A percentile compares a stretch with the other conserved stretches of the same genome.
These are phyloP conservation scores for Debaryomyces robertsiae DNA, from an alignment of 1,139 yeast genomes.

Conservation along the genomic window DNA sequence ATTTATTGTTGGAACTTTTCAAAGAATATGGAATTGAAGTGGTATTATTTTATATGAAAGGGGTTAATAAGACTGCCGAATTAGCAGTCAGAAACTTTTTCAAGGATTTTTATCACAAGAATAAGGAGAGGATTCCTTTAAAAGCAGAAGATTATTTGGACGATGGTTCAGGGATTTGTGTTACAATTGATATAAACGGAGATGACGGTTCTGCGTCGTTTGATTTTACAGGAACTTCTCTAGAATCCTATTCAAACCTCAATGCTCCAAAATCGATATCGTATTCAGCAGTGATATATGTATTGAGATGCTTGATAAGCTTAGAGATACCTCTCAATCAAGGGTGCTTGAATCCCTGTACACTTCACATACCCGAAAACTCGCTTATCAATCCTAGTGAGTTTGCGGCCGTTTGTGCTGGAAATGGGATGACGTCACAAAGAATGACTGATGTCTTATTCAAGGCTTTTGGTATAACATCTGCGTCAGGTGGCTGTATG, in stretches of 20 bases:
- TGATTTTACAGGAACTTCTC: slow-evolving; percentile 54
- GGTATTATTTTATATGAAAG: slow-evolving; percentile 45
- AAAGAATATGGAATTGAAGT: slow-evolving; percentile 36
- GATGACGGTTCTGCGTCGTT: slow-evolving; percentile 37
- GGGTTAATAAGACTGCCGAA: slow-evolving; percentile 47
- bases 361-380: slow-evolving; percentile 33
- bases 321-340: slow-evolving; percentile 43
- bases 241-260: slow-evolving; percentile 60
- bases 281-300: slow-evolving; percentile 41
- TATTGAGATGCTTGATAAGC: slow-evolving; percentile 42
- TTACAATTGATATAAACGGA: slow-evolving; percentile 36
- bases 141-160: slow-evolving; percentile 43
- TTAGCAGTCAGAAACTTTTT: slow-evolving; percentile 38
- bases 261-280: slow-evolving; percentile 57
- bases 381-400: slow-evolving; percentile 63
- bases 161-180: slow-evolving; percentile 46
- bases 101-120: slow-evolving; percentile 16
- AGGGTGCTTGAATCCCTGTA: slow-evolving; percentile 42
- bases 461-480: slow-evolving; percentile 32
- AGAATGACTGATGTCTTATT: slow-evolving; percentile 40
- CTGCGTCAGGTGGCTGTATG: slow-evolving; percentile 60
- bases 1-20: slow-evolving; percentile 36
- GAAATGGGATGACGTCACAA: slow-evolving; percentile 47
- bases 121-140: slow-evolving; percentile 24
- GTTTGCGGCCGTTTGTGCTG: slow-evolving; percentile 77